Evolutionary conservation across 805 yeast genomes (phyloP), one percentile per base, ranked within the genome.

Genomic region (Wickerhamiella sorbophila): DNA sequence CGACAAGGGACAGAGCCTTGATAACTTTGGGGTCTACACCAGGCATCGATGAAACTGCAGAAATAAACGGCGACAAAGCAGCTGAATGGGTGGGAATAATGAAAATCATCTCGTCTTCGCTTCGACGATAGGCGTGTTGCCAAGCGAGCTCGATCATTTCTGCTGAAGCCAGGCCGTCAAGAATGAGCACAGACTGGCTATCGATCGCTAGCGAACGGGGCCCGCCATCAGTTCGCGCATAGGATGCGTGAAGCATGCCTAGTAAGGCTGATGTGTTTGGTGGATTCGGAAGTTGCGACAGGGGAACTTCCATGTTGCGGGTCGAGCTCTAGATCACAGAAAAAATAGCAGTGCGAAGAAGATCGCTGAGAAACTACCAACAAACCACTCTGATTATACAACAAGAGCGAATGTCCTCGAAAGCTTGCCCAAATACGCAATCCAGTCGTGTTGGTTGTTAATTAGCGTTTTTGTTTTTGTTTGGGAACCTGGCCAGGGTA

Each of bases 71-170:
- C 12, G 64, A 56, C 1, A 54, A 49, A 1, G 64, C 51, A 0
- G 63, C 54, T 1, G 46, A 46, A 35, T 52, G 51, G 2, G 59
- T 51, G 2, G 61, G 62, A 47, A 52, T 44, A 10, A 64, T 45
- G 20, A 63, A 47, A 8, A 64, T 43, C 18, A 64, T 53, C 50
- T 64, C 68, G 41, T 64, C 66, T 47, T 64, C 69, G 5, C 58
- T 54, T 15, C 67, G 57, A 34, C 57, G 51, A 38, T 54, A 52
- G 4, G 67, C 66, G 42, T 64, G 69, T 33, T 56, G 60, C 65
- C 67, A 62, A 4, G 63, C 43, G 8, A 54, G 40, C 9, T 56
- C 49, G 21, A 63, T 41, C 22, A 62, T 54, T 20, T 56, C 50
- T 15, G 52, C 56, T 27, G 65, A 66, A 9, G 54, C 50, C 15